Evolutionary conservation across 2,329 filamentous ascomycete species (phyloP), one percentile per base, ranked within the genome.

Genomic region (Penicillium thymicola): DNA sequence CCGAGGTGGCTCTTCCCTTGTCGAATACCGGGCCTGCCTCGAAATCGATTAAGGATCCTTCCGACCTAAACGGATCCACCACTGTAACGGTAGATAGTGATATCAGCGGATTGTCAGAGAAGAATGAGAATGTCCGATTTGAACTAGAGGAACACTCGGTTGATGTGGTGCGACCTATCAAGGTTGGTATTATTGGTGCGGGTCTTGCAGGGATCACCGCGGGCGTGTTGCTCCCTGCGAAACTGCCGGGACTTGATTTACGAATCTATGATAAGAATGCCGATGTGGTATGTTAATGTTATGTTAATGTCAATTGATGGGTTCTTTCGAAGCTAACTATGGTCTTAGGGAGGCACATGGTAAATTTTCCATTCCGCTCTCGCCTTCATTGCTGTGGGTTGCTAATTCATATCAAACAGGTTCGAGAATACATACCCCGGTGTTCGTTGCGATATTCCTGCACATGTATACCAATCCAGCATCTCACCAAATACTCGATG

Each of bases 401-500:
- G 34, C 32, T 60, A 40, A 67, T 60, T 36, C 52, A 64, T 6
- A 21, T 52, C 55, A 54, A 27, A 63, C 59, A 58, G 69, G 73
- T 63, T 75, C 59, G 75, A 79, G 53, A 80, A 79, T 51, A 73
- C 71, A 4, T 89, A 88, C 59, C 85, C 85, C 0, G 86, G 85
- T 2, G 84, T 88, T 0, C 76, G 85, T 41, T 90, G 87, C 62
- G 86, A 89, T 67, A 83, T 90, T 14, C 85, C 87, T 0, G 82
- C 86, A 0, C 85, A 89, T 67, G 85, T 87, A 21, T 90, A 90
- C 64, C 87, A 89, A 66, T 82, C 82, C 8, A 85, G 84, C 0
- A 90, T 89, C 68, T 78, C 79, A 7, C 85, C 86, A 0, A 90
- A 90, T 54, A 82, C 80, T 0, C 78, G 88, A 61, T 91, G 88